phyloP scores from a whole-genome alignment of 2,329 filamentous ascomycete species.

The Colletotrichum abscissum region DNA sequence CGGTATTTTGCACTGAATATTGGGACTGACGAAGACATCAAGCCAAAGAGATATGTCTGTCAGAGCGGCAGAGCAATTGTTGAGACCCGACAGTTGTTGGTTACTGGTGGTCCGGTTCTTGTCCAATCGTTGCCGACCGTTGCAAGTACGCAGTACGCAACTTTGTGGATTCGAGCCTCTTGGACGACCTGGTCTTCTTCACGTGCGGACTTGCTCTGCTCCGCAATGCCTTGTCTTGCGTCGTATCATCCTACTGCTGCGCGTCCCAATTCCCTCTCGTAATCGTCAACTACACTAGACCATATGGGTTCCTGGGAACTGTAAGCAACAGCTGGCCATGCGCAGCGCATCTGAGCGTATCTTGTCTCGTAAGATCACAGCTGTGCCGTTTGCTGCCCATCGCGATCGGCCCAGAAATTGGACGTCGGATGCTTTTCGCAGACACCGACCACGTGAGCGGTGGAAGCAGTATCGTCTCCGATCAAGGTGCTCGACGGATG shows the following conservation, averaged over 20 bases:
- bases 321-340: neutral
- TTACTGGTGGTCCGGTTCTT: neutral
- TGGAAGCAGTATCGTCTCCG: neutral
- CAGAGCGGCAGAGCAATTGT: neutral
- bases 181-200: neutral
- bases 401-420: neutral
- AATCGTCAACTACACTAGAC: neutral
- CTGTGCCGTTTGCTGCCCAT: neutral
- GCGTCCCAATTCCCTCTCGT: constrained; percentile 5
- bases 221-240: constrained; percentile 1
- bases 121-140: neutral
- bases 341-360: neutral
- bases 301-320: neutral
- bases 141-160: neutral
- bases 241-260: neutral
- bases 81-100: neutral
- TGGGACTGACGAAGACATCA: neutral
- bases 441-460: constrained; percentile 23
- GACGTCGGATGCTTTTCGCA: neutral
- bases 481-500: neutral
- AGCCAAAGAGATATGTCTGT: neutral
- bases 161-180: neutral
- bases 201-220: constrained; percentile 10
- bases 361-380: neutral
- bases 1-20: neutral